A percentile compares a stretch with the other conserved stretches of the same genome.
These are phyloP conservation scores for Penicillium palitans DNA, from an alignment of 2,329 filamentous ascomycete genomes.

Conservation along the genomic window DNA sequence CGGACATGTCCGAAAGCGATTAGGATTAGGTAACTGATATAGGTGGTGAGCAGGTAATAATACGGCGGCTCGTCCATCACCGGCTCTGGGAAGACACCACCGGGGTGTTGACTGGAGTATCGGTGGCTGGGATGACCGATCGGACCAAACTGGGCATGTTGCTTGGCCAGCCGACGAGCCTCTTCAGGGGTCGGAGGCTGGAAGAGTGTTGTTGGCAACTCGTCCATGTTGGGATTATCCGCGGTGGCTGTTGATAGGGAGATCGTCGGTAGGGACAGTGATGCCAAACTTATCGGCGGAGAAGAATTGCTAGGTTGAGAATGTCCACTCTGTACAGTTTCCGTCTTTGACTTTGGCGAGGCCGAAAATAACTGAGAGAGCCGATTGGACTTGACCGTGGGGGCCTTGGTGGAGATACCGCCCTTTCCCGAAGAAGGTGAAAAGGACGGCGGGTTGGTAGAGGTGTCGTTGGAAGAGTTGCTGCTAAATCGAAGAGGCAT, in stretches of 20 bases:
- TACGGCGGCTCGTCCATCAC: slow-evolving; percentile 95
- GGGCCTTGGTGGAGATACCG: slow-evolving; percentile 49
- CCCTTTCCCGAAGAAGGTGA: slow-evolving; percentile 57
- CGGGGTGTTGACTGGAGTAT: slow-evolving; percentile 85
- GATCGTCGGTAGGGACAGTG: slow-evolving; percentile 81
- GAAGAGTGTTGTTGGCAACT: slow-evolving; percentile 77
- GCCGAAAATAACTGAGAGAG: slow-evolving; percentile 81
- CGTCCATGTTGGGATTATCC: slow-evolving; percentile 72
- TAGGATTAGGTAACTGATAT: slow-evolving; percentile 94
- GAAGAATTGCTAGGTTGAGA: slow-evolving; percentile 50
- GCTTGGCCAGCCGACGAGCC: slow-evolving; percentile 69
- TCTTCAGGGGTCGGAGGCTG: slow-evolving; percentile 85
- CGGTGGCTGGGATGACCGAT: slow-evolving; percentile 76
- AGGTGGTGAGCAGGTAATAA: slow-evolving; percentile 95
- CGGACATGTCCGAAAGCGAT: slow-evolving; percentile 94
- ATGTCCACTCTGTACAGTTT: slow-evolving; percentile 57
- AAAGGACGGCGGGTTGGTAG: slow-evolving; percentile 51
- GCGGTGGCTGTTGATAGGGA: slow-evolving; percentile 83
- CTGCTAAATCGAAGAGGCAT: slow-evolving; percentile 65
- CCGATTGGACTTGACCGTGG: slow-evolving; percentile 67
- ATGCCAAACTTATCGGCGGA: slow-evolving; percentile 67
- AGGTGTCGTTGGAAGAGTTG: slow-evolving; percentile 56
- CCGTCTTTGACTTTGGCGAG: slow-evolving; percentile 72
- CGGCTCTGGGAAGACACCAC: slow-evolving; percentile 75
- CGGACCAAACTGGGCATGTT: slow-evolving; percentile 89